Percentiles rank a stretch among this genome's conserved stretches.
Evolutionary conservation across 345 rosid genomes (phyloP).

Genomic region (Salix viminalis): DNA sequence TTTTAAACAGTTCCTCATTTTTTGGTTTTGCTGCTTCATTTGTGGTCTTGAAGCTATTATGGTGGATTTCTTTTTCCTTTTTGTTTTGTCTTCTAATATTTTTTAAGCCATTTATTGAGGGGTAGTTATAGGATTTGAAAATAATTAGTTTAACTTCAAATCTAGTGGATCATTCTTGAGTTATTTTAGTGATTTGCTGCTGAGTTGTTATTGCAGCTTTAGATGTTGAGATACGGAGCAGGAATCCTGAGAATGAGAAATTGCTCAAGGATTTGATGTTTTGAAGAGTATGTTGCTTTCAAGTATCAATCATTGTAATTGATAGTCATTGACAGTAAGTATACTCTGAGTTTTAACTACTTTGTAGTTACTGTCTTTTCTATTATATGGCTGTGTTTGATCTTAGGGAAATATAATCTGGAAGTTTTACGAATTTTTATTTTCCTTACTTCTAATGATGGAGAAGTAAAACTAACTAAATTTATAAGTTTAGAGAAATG

Average conservation of each 20-base stretch:
- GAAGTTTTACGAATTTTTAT: background rate
- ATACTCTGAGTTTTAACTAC: background rate
- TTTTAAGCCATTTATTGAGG: background rate
- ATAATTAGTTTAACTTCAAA: background rate
- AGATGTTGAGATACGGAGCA: slow-evolving; percentile 27
- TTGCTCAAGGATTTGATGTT: slow-evolving; percentile 29
- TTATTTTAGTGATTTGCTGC: background rate
- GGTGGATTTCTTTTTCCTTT: background rate
- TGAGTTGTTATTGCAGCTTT: slow-evolving; percentile 30
- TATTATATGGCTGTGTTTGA: background rate
- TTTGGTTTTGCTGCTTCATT: background rate
- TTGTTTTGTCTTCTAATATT: background rate
- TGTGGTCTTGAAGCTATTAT: background rate
- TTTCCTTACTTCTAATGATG: background rate
- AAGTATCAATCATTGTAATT: background rate
- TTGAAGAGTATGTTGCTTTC: slow-evolving; percentile 25
- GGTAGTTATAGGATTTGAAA: background rate
- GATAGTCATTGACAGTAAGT: slow-evolving; percentile 9
- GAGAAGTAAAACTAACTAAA: background rate
- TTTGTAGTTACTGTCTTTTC: background rate
- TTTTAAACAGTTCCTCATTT: background rate
- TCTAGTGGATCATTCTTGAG: background rate
- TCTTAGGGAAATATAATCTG: background rate
- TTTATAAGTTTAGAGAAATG: background rate
- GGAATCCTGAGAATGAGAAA: slow-evolving; percentile 34